These are phyloP conservation scores for Rhodomyrtus psidioides DNA, from an alignment of 441 rosid species.

Conservation along the genomic window DNA sequence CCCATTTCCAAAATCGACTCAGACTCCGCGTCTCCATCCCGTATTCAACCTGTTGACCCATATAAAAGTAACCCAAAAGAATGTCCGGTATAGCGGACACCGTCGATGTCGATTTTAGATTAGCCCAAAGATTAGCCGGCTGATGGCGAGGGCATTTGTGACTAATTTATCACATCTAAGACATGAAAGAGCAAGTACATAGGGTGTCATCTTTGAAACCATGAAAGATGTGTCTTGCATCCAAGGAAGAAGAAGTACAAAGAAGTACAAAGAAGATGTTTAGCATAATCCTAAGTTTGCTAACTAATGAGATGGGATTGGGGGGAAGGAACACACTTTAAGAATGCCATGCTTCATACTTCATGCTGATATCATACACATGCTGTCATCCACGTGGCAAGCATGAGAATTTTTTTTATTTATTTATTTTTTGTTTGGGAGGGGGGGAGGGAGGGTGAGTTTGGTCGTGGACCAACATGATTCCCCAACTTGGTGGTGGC, in stretches of 20 bases:
- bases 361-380: slow-evolving; percentile 55
- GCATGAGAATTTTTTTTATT: background rate
- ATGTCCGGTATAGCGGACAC: background rate
- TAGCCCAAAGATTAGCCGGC: background rate
- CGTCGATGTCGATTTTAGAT: background rate
- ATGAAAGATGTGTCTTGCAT: background rate
- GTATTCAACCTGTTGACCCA: background rate
- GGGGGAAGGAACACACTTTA: background rate
- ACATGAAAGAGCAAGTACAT: background rate
- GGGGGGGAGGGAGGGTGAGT: slow-evolving; percentile 16
- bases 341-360: slow-evolving; percentile 4
- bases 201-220: background rate
- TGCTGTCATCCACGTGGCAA: slow-evolving; percentile 40
- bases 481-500: slow-evolving; percentile 10
- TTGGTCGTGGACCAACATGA: slow-evolving; percentile 39
- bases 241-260: too few species aligned
- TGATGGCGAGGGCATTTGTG: background rate
- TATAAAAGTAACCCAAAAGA: background rate
- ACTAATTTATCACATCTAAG: background rate
- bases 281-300: slow-evolving; percentile 1
- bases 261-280: background rate
- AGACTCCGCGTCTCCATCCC: background rate
- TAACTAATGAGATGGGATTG: background rate
- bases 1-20: background rate
- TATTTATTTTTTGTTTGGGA: too few species aligned